Evolutionary conservation across 805 yeast genomes (phyloP).

Genomic region (Priceomyces castillae): DNA sequence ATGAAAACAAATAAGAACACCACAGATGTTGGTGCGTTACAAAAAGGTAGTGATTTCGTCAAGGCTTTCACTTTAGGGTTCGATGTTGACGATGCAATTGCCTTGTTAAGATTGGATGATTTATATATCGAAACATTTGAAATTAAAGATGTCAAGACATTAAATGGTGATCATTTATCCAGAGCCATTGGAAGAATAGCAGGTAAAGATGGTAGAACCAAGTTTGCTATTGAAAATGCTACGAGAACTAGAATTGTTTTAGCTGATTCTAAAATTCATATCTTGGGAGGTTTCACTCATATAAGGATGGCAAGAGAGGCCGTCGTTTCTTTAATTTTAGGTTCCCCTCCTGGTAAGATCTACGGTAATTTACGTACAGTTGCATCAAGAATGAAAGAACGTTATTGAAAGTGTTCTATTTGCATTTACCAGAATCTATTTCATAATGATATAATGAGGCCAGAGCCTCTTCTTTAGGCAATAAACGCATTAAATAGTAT

Average conservation of each 20-base stretch:
- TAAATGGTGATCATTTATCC: constrained; percentile 93
- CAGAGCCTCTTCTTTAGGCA: not conserved
- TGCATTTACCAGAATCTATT: not conserved
- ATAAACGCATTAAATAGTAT: not conserved
- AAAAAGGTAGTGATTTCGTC: constrained; percentile 96
- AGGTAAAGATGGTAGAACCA: constrained; percentile 98
- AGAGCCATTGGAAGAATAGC: constrained; percentile 99
- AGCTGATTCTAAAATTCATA: constrained; percentile 96
- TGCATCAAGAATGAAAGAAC: constrained; percentile 95
- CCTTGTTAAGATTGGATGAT: constrained; percentile 90
- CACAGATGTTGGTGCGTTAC: constrained; percentile 90
- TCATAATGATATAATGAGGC: not conserved
- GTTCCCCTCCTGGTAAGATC: constrained; percentile 98
- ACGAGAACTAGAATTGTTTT: constrained; percentile 96
- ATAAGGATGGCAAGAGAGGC: constrained; percentile 98
- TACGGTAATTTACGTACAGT: constrained; percentile 96
- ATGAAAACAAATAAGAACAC: constrained; percentile 79
- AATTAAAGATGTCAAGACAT: constrained; percentile 92
- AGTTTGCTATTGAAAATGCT: constrained; percentile 97
- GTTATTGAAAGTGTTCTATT: constrained; percentile 50
- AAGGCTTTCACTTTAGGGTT: constrained; percentile 95
- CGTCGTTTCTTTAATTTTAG: constrained; percentile 89
- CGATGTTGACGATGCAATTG: constrained; percentile 95
- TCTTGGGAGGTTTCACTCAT: constrained; percentile 94
- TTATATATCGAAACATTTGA: constrained; percentile 96